These are phyloP conservation scores for Ophiostoma angusticollis DNA, from an alignment of 2,329 filamentous ascomycete species.

Conservation along the genomic window DNA sequence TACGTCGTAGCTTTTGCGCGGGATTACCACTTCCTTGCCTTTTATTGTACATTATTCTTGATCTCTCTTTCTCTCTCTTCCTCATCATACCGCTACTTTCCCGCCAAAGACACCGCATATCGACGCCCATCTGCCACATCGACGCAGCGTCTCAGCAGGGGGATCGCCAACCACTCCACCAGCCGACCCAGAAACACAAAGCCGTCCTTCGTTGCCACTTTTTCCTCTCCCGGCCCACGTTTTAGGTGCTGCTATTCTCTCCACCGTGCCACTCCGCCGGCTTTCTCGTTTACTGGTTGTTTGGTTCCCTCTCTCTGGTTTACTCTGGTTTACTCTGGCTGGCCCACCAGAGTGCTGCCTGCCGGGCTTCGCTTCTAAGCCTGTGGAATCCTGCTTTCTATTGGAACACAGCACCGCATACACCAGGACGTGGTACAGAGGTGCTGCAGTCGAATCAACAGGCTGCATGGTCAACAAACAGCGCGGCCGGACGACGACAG, in stretches of 20 bases:
- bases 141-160: background rate
- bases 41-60: background rate
- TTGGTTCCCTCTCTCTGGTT: too few relatives aligned
- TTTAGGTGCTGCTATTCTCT: background rate
- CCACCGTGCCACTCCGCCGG: slow-evolving; percentile 2
- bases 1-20: too few relatives aligned
- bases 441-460: too few relatives aligned
- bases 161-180: slow-evolving; percentile 1
- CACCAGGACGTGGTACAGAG: too few relatives aligned
- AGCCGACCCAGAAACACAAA: slow-evolving; percentile 3
- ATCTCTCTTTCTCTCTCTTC: background rate
- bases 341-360: too few relatives aligned
- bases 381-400: too few relatives aligned
- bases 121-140: background rate
- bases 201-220: background rate
- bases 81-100: too few relatives aligned
- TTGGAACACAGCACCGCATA: too few relatives aligned
- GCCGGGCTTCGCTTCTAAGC: too few relatives aligned
- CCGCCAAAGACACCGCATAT: background rate
- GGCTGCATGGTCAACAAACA: too few relatives aligned
- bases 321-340: too few relatives aligned
- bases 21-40: background rate
- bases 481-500: slow-evolving; percentile 1
- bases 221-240: slow-evolving; percentile 4
- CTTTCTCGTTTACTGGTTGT: slow-evolving; percentile 2